Percentiles rank a stretch among this genome's conserved stretches.
Evolutionary conservation across 306 rosid genomes (phyloP).

Genomic region (Gastrolobium bilobum): DNA sequence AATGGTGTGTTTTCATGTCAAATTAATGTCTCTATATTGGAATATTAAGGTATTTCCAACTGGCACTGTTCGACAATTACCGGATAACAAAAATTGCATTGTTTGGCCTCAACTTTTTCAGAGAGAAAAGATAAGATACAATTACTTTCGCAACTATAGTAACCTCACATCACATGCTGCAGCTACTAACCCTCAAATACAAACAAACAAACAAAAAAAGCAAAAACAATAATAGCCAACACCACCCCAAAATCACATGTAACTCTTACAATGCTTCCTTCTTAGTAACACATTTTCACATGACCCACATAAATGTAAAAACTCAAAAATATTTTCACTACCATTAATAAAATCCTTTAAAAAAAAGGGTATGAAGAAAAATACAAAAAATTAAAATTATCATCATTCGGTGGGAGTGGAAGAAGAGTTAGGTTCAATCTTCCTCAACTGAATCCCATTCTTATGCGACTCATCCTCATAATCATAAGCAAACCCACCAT

Average conservation of each 20-base stretch:
- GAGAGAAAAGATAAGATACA: neutral
- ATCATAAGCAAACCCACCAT: slow-evolving; percentile 89
- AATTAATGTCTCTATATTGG: neutral
- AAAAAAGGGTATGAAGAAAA: neutral
- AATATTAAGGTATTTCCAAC: neutral
- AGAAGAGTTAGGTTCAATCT: slow-evolving; percentile 53
- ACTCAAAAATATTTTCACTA: neutral
- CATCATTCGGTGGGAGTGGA: slow-evolving; percentile 49
- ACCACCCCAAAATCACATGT: neutral
- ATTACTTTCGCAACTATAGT: neutral
- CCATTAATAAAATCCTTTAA: slow-evolving; percentile 7
- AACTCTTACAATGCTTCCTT: neutral
- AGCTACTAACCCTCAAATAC: neutral
- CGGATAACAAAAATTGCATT: neutral
- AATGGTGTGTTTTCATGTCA: neutral
- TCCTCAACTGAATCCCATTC: slow-evolving; percentile 56
- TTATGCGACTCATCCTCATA: slow-evolving; percentile 56
- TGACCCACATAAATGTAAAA: neutral
- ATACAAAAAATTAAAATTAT: neutral
- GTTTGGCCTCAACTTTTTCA: neutral
- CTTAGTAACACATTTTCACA: neutral
- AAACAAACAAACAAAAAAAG: slow-evolving; percentile 33
- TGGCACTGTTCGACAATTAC: neutral
- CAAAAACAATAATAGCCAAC: neutral
- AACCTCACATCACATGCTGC: slow-evolving; percentile 6